A percentile compares a stretch with the other conserved stretches of the same genome.
Evolutionary conservation across 148 eudicot genomes (phyloP).

Genomic region (Talinum fruticosum): DNA sequence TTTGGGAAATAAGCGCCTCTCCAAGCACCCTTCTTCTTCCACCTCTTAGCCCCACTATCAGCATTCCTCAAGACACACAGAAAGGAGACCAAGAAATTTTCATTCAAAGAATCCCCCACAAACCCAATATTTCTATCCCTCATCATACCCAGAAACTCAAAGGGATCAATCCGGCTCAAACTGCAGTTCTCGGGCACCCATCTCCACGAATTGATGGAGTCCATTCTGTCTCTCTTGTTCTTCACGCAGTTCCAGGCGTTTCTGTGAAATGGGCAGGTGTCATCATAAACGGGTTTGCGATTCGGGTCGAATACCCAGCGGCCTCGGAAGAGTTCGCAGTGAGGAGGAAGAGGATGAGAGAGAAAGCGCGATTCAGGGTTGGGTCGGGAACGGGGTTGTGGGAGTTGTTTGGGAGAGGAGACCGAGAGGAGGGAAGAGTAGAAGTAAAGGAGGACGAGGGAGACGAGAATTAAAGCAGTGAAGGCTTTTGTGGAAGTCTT

Average conservation of each 20-base stretch:
- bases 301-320: constrained; percentile 61
- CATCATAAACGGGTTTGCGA: constrained; percentile 59
- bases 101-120: constrained; percentile 91
- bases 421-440: constrained; percentile 51
- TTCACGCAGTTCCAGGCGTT: constrained; percentile 84
- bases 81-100: constrained; percentile 69
- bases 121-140: constrained; percentile 76
- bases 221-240: constrained; percentile 64
- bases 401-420: constrained; percentile 24
- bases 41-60: constrained; percentile 71
- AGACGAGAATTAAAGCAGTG: constrained; percentile 40
- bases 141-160: constrained; percentile 61
- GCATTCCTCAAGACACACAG: constrained; percentile 65
- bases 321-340: constrained; percentile 68
- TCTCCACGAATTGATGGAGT: constrained; percentile 69
- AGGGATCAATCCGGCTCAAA: constrained; percentile 56
- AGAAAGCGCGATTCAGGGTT: constrained; percentile 11
- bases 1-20: constrained; percentile 81
- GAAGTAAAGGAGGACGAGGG: constrained; percentile 40
- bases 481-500: constrained; percentile 43
- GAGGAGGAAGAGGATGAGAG: not conserved
- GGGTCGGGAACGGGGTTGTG: constrained; percentile 18
- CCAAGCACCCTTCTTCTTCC: constrained; percentile 93
- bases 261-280: constrained; percentile 81
- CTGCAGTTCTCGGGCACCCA: constrained; percentile 76